A percentile compares a stretch with the other conserved stretches of the same genome.
phyloP scores from a whole-genome alignment of 2,329 filamentous ascomycete species.

The Aspergillus sp. region DNA sequence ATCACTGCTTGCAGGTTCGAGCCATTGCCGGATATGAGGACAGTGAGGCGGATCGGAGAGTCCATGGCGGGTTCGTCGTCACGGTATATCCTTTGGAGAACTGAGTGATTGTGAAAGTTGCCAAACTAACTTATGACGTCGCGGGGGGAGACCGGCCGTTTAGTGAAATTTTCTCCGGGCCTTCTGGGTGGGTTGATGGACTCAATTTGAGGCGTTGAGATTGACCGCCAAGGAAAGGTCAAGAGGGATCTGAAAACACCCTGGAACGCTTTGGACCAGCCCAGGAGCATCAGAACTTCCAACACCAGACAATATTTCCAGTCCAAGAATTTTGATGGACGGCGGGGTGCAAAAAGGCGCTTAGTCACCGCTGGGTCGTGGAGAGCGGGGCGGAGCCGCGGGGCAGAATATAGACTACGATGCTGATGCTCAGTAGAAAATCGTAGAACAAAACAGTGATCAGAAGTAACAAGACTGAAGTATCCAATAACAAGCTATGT shows the following conservation, averaged over 20 bases:
- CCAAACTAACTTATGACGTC: background rate
- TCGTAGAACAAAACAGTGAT: background rate
- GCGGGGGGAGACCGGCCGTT: background rate
- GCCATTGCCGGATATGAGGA: slow-evolving; percentile 71
- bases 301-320: background rate
- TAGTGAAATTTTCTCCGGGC: background rate
- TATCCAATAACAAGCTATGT: background rate
- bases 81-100: background rate
- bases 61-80: slow-evolving; percentile 18
- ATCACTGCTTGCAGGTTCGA: slow-evolving; percentile 78
- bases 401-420: background rate
- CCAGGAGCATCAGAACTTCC: background rate
- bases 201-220: too few species aligned
- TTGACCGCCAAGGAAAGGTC: background rate
- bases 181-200: background rate
- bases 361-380: slow-evolving; percentile 1
- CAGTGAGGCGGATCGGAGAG: slow-evolving; percentile 53
- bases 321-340: background rate
- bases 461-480: background rate
- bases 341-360: slow-evolving; percentile 1
- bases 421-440: background rate
- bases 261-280: background rate
- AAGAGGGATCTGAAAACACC: background rate
- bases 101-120: background rate
- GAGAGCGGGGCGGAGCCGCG: background rate